A percentile compares a stretch with the other conserved stretches of the same genome.
Evolutionary conservation across 1,139 yeast genomes (phyloP).

Genomic region (Hansenula sp.): DNA sequence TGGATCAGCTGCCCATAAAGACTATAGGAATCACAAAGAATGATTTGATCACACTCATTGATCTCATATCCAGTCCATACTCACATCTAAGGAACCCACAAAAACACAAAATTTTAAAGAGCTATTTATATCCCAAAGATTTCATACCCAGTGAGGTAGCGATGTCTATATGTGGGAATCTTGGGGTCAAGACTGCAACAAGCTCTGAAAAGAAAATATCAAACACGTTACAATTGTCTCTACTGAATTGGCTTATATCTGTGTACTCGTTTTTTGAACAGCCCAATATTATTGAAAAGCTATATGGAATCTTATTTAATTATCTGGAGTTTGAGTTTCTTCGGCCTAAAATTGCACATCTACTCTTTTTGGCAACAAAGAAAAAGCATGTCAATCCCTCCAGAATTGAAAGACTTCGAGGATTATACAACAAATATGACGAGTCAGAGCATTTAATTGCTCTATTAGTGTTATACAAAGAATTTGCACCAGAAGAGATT

Average conservation of each 20-base stretch:
- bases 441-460: conserved; percentile 28
- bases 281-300: conserved; percentile 18
- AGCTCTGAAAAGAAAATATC: conserved; percentile 16
- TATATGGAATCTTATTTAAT: conserved; percentile 36
- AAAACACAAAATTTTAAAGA: conserved; percentile 22
- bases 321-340: conserved; percentile 40
- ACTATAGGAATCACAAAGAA: conserved; percentile 6
- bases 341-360: conserved; percentile 38
- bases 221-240: conserved; percentile 24
- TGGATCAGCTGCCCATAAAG: conserved; percentile 7
- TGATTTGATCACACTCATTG: conserved; percentile 7
- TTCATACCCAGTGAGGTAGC: conserved; percentile 24
- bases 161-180: conserved; percentile 23
- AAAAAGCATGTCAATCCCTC: conserved; percentile 30
- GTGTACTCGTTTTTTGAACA: conserved; percentile 28
- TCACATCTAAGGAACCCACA: neutral
- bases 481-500: conserved; percentile 24
- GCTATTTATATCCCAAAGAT: conserved; percentile 29
- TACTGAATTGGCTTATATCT: conserved; percentile 37
- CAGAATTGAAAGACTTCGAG: conserved; percentile 31
- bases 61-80: conserved; percentile 5
- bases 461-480: conserved; percentile 25
- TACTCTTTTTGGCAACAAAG: conserved; percentile 34
- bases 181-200: conserved; percentile 25
- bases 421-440: conserved; percentile 28